phyloP scores from a whole-genome alignment of 2,329 filamentous ascomycete genomes.

The Diaporthe ampelina region DNA sequence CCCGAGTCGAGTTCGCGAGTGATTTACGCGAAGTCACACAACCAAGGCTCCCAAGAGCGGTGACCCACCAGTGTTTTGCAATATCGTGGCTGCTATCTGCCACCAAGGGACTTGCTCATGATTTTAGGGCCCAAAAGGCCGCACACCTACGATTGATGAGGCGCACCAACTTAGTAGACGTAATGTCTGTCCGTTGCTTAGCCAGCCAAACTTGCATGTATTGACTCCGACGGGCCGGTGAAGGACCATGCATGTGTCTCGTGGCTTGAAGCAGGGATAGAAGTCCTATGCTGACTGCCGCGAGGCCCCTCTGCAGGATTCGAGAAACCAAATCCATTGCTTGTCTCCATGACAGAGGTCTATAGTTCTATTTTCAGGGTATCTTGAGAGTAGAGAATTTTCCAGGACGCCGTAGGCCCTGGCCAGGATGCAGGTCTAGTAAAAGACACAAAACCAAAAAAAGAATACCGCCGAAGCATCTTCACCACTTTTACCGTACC shows the following conservation, averaged over 20 bases:
- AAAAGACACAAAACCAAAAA: background rate
- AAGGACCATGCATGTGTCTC: conserved; percentile 11
- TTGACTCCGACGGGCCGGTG: background rate
- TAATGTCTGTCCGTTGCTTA: background rate
- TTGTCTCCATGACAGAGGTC: conserved; percentile 1
- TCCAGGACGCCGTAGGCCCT: conserved; percentile 16
- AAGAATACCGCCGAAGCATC: background rate
- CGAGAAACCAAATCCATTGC: background rate
- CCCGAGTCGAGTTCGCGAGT: background rate
- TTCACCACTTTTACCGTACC: background rate
- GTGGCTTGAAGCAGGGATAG: background rate
- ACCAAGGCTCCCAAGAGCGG: background rate
- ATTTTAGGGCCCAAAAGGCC: background rate
- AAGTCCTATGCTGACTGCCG: background rate
- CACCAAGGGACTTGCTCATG: background rate
- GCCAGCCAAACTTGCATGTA: background rate
- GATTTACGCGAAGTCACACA: background rate
- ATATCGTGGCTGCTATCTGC: background rate
- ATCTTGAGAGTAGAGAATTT: conserved; percentile 29
- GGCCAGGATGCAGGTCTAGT: conserved; percentile 1
- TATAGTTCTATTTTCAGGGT: conserved; percentile 33
- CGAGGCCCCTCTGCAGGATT: background rate
- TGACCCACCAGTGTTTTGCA: background rate
- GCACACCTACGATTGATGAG: background rate
- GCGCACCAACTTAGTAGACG: background rate